phyloP scores from a whole-genome alignment of 2,329 filamentous ascomycete genomes.

The Ascocoryne sarcoides region DNA sequence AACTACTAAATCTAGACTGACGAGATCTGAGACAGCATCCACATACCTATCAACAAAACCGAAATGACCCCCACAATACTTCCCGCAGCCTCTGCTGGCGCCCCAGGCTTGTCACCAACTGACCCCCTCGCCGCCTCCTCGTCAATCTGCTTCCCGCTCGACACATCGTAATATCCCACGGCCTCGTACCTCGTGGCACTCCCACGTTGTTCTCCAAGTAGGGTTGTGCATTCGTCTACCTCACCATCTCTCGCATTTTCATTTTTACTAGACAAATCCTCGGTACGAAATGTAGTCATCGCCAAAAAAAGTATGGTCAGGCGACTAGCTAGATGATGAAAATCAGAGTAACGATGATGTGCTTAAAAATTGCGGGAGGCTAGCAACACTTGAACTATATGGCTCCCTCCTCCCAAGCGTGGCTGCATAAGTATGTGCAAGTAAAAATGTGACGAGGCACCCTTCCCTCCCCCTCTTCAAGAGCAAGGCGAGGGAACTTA shows the following conservation, averaged over 20 bases:
- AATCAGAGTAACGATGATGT: background rate
- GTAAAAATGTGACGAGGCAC: too few relatives aligned
- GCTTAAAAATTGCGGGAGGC: background rate
- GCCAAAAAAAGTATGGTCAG: background rate
- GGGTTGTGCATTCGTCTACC: constrained; percentile 5
- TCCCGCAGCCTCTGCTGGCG: background rate
- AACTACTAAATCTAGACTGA: background rate
- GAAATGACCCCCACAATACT: constrained; percentile 15
- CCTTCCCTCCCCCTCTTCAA: background rate
- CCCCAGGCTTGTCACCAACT: background rate
- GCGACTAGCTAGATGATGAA: background rate
- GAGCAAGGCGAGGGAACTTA: background rate
- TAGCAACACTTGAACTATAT: background rate
- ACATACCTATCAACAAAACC: constrained; percentile 13
- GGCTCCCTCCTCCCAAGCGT: too few relatives aligned
- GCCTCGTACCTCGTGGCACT: background rate
- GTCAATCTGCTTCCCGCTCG: constrained; percentile 1
- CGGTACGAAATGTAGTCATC: background rate
- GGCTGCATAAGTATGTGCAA: too few relatives aligned
- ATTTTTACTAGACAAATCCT: background rate
- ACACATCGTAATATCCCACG: background rate
- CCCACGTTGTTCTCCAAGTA: background rate
- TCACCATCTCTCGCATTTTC: background rate
- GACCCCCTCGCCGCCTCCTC: constrained; percentile 2
- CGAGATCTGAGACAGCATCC: background rate